Evolutionary conservation across 2,329 filamentous ascomycete species (phyloP), one percentile per base, ranked within the genome.

Genomic region (Colletotrichum tabaci): DNA sequence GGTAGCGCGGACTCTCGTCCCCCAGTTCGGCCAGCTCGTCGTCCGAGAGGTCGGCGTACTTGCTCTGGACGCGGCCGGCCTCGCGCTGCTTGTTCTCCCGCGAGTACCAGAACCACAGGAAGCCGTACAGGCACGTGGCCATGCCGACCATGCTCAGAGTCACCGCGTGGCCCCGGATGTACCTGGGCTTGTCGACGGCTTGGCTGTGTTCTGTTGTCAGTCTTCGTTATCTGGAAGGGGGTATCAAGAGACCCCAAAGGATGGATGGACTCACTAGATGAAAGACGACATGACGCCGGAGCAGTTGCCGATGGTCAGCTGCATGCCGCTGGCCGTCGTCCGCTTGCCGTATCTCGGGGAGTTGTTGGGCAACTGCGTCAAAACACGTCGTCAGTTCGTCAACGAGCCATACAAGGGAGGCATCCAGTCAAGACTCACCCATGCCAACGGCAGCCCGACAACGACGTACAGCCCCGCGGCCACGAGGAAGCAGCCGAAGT

Each of bases 311-410:
- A 91, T 87, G 0, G 89, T 93, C 46, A 94, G 83, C 78, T 94
- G 92, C 78, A 94, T 78, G 0, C 91, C 93, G 1, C 89, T 93
- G 0, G 91, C 92, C 0, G 91, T 92, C 0, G 92, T 92, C 42
- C 93, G 85, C 80, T 95, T 95, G 12, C 92, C 93, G 74, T 94
- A 95, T 9, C 93, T 86, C 1, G 93, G 93, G 18, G 88, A 87
- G 71, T 94, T 95, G 21, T 72, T 72, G 0, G 92, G 88, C 49
- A 92, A 75, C 81, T 83, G 60, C 15, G 6, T 18, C 4, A 40
- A 15, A 12, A 13, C 0, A 26, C 26, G 26, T 12, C 38, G 9
- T 72, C n/a, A 72, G 69, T 13, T 10, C 26, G 13, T 4, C 6
- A 2, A 9, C n/a, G 26, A 26, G 26, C 26, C 26, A 26, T 26